Conservation (phyloP, 768 basidiomycete genomes). For the Dendrothele bispora region DNA sequence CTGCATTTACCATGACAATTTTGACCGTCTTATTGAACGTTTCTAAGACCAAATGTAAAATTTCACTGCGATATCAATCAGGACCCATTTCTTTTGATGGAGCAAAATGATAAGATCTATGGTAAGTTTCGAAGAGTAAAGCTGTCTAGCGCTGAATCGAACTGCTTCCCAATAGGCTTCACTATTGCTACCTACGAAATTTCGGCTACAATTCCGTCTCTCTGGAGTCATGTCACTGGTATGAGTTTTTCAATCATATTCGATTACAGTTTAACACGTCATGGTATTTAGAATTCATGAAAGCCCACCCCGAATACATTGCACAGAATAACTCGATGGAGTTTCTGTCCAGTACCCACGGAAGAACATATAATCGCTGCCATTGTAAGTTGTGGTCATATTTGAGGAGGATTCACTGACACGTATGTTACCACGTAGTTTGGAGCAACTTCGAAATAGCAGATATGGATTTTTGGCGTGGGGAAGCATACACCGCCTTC, state of each 20-base stretch:
- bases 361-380: conserved; percentile 69
- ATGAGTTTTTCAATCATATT: conserved; percentile 15
- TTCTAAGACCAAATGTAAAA: conserved; percentile 62
- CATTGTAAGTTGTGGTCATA: conserved; percentile 52
- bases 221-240: conserved; percentile 75
- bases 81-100: conserved; percentile 74
- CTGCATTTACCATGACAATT: conserved; percentile 20
- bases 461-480: conserved; percentile 67
- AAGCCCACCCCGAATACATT: conserved; percentile 53
- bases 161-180: conserved; percentile 46
- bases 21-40: conserved; percentile 24
- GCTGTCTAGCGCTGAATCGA: not conserved
- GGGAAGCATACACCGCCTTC: conserved; percentile 63
- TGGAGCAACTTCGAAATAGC: conserved; percentile 77
- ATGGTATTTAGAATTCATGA: conserved; percentile 50
- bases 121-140: conserved; percentile 29
- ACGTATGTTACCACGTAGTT: conserved; percentile 27
- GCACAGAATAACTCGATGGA: conserved; percentile 58
- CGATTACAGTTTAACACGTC: not conserved
- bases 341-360: conserved; percentile 50
- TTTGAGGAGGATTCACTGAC: not conserved
- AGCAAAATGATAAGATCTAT: conserved; percentile 67
- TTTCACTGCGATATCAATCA: conserved; percentile 70
- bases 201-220: conserved; percentile 68
- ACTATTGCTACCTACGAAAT: conserved; percentile 77